phyloP scores from a whole-genome alignment of 2,329 filamentous ascomycete species.

The Sporothrix pallida region DNA sequence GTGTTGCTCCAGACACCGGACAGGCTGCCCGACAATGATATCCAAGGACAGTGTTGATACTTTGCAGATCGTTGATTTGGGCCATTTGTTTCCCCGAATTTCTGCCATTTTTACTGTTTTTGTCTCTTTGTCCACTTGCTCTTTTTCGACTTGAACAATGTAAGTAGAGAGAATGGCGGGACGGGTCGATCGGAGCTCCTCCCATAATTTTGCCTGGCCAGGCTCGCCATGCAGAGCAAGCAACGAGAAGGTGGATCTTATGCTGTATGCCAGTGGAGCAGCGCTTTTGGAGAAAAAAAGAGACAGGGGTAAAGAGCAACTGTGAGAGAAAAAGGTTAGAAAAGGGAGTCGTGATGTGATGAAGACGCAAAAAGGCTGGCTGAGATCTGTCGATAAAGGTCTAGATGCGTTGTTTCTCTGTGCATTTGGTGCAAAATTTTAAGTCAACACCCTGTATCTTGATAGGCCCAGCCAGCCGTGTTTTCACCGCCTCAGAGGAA shows the following conservation, averaged over 20 bases:
- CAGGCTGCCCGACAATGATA: not conserved
- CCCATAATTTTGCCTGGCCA: not conserved
- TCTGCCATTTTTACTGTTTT: slow-evolving; percentile 2
- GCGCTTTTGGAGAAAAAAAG: not conserved
- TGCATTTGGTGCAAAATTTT: too few species aligned
- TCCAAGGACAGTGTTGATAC: not conserved
- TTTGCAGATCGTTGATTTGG: too few species aligned
- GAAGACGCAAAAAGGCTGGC: not conserved
- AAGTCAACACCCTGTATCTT: too few species aligned
- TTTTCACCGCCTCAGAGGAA: slow-evolving; percentile 7
- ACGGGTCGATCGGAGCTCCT: slow-evolving; percentile 8
- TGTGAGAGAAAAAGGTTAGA: not conserved
- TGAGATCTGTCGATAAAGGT: not conserved
- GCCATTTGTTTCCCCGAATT: not conserved
- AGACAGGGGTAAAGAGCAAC: not conserved
- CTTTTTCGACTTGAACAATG: slow-evolving; percentile 15
- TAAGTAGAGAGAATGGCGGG: not conserved
- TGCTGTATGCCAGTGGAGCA: not conserved
- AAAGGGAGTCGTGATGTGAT: not conserved
- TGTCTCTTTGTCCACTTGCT: not conserved
- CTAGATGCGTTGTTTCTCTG: slow-evolving; percentile 4
- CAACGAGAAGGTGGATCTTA: not conserved
- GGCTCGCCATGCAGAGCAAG: not conserved
- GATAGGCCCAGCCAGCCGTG: not conserved
- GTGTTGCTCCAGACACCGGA: slow-evolving; percentile 1